Base-by-base conservation (phyloP, 768 basidiomycete species). In the Pleurotus giganteus region DNA sequence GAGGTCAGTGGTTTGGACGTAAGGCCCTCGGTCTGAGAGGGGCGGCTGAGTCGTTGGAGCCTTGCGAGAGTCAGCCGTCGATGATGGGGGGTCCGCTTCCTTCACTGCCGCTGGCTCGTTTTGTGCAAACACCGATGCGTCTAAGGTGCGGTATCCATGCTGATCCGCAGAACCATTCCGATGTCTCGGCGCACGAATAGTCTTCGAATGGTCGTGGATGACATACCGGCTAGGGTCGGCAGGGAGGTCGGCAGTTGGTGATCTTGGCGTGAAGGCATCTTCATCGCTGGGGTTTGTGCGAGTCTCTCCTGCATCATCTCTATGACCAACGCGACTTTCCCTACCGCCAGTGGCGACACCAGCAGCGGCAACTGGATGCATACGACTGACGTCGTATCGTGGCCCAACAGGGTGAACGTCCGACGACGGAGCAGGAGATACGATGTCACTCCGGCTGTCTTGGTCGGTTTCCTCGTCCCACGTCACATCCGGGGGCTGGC, bases 211-310 rank as follows among this genome's bases (percentile, higher is more conserved):
- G 24, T 51, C 49, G 23, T 17, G 49, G 17, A 51, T 21, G 34
- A 24, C 49, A 26, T 34, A 51, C n/a, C 49, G 36, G 21, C 49
- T 51, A n/a, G 56, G 42, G 31, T 70, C 64, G 2, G 83, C 82
- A 2, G 86, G 85, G 15, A 88, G 72, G n/a, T 71, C 75, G 11
- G 76, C 76, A 28, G 81, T 79, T 1, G 86, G 85, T 2, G 88
- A 89, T 21, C 86, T 80, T 4, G 88, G 88, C 0, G 88, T 90
- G 59, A 79, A 85, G 4, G 75, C 74, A 21, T 76, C 80, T 15
- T 78, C 81, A 36, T 84, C 81, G 29, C 80, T 76, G 15, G 74
- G 70, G 54, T 64, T 74, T 28, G 76, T 73, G 26, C 77, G 63
- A 2, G 79, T 79, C 29, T 75, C 72, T 54, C 76, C 74, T 54